Conservation (phyloP, 192 early-diverging fungal species). For the Gonapodya sp. region DNA sequence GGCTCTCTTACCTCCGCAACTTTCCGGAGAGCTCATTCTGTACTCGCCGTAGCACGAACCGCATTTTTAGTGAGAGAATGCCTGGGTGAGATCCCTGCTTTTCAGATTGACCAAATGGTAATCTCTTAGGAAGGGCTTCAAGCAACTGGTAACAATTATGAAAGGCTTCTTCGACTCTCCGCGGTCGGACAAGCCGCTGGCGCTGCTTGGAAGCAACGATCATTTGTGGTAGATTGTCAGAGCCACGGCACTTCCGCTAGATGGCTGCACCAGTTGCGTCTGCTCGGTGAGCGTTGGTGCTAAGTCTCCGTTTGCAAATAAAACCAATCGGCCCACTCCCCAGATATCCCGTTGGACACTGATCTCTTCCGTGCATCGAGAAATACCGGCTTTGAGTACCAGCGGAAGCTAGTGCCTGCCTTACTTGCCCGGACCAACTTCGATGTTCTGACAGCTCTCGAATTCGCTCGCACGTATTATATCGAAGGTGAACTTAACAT, state of each 20-base stretch:
- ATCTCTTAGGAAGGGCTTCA: constrained; percentile 23
- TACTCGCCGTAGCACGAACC: too few relatives aligned
- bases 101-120: constrained; percentile 27
- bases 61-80: too few relatives aligned
- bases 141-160: constrained; percentile 28
- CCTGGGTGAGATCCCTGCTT: too few relatives aligned
- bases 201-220: constrained; percentile 54
- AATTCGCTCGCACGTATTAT: constrained; percentile 55
- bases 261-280: constrained; percentile 57
- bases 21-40: too few relatives aligned
- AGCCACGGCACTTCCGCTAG: constrained; percentile 45
- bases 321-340: too few relatives aligned
- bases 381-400: constrained; percentile 31
- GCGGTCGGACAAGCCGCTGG: constrained; percentile 45
- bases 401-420: constrained; percentile 39
- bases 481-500: constrained; percentile 25
- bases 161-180: constrained; percentile 33
- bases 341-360: constrained; percentile 47
- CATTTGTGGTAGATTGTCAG: constrained; percentile 46
- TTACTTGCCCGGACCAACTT: constrained; percentile 47
- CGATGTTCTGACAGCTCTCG: constrained; percentile 49
- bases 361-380: constrained; percentile 32
- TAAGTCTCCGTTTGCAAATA: neutral
- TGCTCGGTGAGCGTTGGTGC: constrained; percentile 29
- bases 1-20: too few relatives aligned